A percentile compares a stretch with the other conserved stretches of the same genome.
These are phyloP conservation scores for Ephemerocybe angulata DNA, from an alignment of 768 basidiomycete genomes.

Conservation along the genomic window DNA sequence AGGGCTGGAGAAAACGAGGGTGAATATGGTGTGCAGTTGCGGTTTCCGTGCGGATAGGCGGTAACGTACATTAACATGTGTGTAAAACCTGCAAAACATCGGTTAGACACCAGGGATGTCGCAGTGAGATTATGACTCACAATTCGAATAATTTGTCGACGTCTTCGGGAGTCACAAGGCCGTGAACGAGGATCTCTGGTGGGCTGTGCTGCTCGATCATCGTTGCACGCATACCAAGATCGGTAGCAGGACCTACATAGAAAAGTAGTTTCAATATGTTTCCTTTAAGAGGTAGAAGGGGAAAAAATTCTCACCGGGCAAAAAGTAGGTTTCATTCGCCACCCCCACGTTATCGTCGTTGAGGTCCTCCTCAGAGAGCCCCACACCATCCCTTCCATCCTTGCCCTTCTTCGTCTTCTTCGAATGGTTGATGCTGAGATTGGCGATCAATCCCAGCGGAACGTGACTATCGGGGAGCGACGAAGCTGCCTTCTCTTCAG, in stretches of 20 bases:
- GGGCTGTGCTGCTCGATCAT: conserved; percentile 77
- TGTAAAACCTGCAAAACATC: conserved; percentile 53
- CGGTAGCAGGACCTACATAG: conserved; percentile 59
- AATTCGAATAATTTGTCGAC: conserved; percentile 83
- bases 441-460: conserved; percentile 73
- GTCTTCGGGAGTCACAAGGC: conserved; percentile 71
- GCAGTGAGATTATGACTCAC: too few species aligned
- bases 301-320: conserved; percentile 52
- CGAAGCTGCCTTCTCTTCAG: conserved; percentile 43
- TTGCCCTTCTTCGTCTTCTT: conserved; percentile 38
- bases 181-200: conserved; percentile 79
- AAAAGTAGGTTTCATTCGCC: conserved; percentile 76
- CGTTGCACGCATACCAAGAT: conserved; percentile 64
- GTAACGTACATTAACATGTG: conserved; percentile 60
- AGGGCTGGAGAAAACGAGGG: conserved; percentile 37
- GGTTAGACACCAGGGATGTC: too few species aligned
- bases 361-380: conserved; percentile 37
- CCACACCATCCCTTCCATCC: conserved; percentile 28
- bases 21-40: conserved; percentile 6
- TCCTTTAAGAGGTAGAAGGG: background rate
- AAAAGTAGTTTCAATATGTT: conserved; percentile 4
- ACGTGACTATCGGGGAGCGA: conserved; percentile 67
- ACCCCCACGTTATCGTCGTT: conserved; percentile 74
- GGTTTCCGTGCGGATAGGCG: background rate
- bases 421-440: conserved; percentile 48